A percentile compares a stretch with the other conserved stretches of the same genome.
These are phyloP conservation scores for Raffaelea arxii DNA, from an alignment of 2,329 filamentous ascomycete genomes.

Conservation along the genomic window DNA sequence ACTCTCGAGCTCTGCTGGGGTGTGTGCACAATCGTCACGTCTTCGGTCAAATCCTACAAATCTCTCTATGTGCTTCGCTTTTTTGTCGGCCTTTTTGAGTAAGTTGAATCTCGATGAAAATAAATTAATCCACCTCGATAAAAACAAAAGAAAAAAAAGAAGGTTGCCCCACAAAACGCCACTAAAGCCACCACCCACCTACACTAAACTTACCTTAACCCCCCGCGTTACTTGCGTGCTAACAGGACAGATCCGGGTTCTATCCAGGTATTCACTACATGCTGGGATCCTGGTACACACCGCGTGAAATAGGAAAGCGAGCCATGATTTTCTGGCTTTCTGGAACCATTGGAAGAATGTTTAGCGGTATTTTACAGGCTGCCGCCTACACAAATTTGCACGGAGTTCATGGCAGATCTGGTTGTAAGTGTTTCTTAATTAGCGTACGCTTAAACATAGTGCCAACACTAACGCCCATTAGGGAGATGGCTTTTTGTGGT, in stretches of 20 bases:
- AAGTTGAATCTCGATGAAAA: constrained; percentile 16
- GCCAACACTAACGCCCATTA: constrained; percentile 23
- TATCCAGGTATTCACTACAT: constrained; percentile 43
- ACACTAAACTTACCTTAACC: not conserved
- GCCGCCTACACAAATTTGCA: constrained; percentile 41
- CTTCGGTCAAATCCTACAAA: constrained; percentile 15
- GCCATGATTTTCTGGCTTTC: constrained; percentile 53
- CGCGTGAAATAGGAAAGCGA: constrained; percentile 51
- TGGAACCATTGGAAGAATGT: constrained; percentile 36
- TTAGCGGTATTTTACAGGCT: constrained; percentile 33
- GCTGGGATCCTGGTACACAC: constrained; percentile 48
- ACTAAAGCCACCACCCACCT: no score
- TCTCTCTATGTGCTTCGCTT: constrained; percentile 39
- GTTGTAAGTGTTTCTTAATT: constrained; percentile 38
- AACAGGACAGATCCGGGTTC: constrained; percentile 23
- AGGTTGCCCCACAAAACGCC: no score
- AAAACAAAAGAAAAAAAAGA: not conserved
- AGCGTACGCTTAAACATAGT: not conserved
- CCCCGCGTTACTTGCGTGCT: not conserved
- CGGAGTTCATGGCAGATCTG: constrained; percentile 35
- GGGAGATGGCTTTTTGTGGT: constrained; percentile 41
- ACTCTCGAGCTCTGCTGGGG: constrained; percentile 22
- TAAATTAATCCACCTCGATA: not conserved
- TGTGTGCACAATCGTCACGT: constrained; percentile 13
- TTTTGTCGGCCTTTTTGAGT: constrained; percentile 44